phyloP scores from a whole-genome alignment of 805 yeast species.

The Candida argentea region DNA sequence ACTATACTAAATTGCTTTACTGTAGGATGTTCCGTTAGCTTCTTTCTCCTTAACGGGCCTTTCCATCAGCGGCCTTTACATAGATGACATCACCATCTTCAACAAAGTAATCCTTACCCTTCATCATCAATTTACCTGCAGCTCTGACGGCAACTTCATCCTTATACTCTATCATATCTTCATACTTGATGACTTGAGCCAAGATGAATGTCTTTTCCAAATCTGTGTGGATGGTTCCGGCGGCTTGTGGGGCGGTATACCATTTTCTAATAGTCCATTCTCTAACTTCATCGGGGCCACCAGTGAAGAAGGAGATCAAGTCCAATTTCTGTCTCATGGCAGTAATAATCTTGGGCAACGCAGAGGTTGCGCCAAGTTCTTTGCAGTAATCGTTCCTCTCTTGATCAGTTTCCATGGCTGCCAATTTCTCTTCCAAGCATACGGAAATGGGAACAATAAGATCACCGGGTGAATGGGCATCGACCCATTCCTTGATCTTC shows the following conservation, averaged over 20 bases:
- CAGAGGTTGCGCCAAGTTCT: conserved; percentile 61
- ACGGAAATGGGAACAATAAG: conserved; percentile 89
- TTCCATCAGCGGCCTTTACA: conserved; percentile 92
- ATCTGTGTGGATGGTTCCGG: conserved; percentile 96
- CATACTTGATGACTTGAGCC: conserved; percentile 85
- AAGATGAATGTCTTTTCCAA: conserved; percentile 89
- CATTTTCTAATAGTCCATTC: conserved; percentile 96
- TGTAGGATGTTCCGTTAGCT: neutral
- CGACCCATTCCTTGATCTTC: conserved; percentile 85
- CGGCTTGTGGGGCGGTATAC: conserved; percentile 96
- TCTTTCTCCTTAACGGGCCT: conserved; percentile 36
- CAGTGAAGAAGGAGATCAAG: conserved; percentile 89
- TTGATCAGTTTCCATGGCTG: conserved; percentile 77
- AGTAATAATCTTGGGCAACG: conserved; percentile 77
- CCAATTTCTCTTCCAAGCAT: conserved; percentile 82
- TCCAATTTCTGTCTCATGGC: conserved; percentile 81
- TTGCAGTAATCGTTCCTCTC: conserved; percentile 72
- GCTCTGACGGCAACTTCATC: conserved; percentile 80
- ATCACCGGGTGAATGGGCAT: conserved; percentile 73
- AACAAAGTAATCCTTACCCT: conserved; percentile 92
- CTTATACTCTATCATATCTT: conserved; percentile 57
- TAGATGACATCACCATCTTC: conserved; percentile 91
- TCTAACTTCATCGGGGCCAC: conserved; percentile 93
- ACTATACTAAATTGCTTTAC: too few relatives aligned
- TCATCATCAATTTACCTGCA: conserved; percentile 79